Conservation (phyloP, 208 protist species). For the Polymyxa betae region DNA sequence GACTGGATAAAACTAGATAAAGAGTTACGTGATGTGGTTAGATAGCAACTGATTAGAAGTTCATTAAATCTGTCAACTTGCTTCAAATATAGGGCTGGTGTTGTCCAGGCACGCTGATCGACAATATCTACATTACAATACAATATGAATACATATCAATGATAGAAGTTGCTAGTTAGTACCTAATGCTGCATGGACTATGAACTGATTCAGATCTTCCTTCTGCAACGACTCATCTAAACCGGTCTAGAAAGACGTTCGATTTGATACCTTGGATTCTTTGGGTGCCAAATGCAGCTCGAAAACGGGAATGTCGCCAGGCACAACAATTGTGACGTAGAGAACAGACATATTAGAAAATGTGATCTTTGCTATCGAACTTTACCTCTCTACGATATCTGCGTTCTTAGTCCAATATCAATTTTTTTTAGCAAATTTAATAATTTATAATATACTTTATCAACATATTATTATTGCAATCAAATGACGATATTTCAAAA, state of each 20-base stretch:
- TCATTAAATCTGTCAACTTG: slow-evolving; percentile 54
- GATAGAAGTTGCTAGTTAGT: no score
- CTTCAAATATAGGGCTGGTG: slow-evolving; percentile 14
- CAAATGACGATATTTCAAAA: no score
- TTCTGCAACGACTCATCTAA: background rate
- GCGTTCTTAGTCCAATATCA: no score
- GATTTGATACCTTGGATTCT: slow-evolving; percentile 17
- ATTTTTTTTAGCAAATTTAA: no score
- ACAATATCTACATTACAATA: background rate
- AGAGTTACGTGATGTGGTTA: slow-evolving; percentile 9
- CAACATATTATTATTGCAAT: no score
- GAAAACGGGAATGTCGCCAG: slow-evolving; percentile 38
- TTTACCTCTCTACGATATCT: no score
- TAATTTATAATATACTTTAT: no score
- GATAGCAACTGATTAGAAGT: background rate
- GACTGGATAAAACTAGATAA: background rate
- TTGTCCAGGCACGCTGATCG: background rate
- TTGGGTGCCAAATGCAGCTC: background rate
- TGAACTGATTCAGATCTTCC: slow-evolving; percentile 42
- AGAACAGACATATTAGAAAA: no score
- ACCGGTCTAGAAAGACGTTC: background rate
- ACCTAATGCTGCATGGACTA: slow-evolving; percentile 35
- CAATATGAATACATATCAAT: no score
- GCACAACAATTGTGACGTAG: background rate
- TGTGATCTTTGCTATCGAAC: no score